Base-by-base conservation (phyloP, 257 asterid species). In the Solanum pennellii region DNA sequence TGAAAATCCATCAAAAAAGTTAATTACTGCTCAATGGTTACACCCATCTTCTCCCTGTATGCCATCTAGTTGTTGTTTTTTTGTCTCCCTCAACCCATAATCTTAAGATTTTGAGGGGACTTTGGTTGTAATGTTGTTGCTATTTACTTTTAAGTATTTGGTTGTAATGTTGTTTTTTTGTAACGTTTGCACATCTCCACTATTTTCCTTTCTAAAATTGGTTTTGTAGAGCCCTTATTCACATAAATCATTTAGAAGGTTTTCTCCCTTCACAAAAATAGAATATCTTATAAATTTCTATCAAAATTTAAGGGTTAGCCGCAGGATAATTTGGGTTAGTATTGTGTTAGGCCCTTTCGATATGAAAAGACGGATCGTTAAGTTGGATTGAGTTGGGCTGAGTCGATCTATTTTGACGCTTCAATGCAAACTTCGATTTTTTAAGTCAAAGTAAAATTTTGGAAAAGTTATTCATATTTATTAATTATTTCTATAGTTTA, bases 1-100 rank as follows among this genome's bases (percentile, higher is more conserved):
- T 91, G 83, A 87, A 82, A 83, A 86, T 90, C 86, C 87, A 68
- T 82, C 85, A 90, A 76, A 49, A 90, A 76, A 49, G 15, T 31
- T 41, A 18, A 47, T 0, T 56, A 56, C 5, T 23, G 11, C n/a
- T 47, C 39, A 37, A 37, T 37, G 7, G 39, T 37, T 37, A 37
- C 39, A 37, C 7, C 39, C 39, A 37, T 37, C 39, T 35, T 35
- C 39, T 35, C 39, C 0, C 39, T 35, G 39, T 35, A 35, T 35
- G 39, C 39, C 39, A 35, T 35, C 39, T 35, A 35, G 39, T 25
- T 25, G 12, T 42, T 42, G 10, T 11, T 42, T 11, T 47, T 49
- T 14, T 21, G 5, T 1, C 27, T 60, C 27, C 27, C 13, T 20
- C 15, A 60, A 60, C 14, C 29, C 69, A 60, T 11, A 4, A 60